Evolutionary conservation across 1,139 yeast species (phyloP), one percentile per base, ranked within the genome.

Genomic region (Wickerhamomyces sp.): DNA sequence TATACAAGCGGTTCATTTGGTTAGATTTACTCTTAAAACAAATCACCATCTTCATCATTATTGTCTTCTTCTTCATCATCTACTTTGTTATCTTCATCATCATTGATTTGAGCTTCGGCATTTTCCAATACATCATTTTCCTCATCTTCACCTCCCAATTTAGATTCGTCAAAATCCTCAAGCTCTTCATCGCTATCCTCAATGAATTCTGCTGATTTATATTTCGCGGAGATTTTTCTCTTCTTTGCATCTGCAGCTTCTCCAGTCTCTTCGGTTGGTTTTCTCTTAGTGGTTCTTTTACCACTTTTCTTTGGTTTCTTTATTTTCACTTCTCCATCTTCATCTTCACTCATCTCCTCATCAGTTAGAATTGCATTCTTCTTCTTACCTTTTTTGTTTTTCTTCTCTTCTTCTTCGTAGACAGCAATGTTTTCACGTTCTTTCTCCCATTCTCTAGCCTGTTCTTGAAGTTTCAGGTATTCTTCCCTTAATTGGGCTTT

Each of bases 371-470:
- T 50, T 6, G 62, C 62, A 41, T 57, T 56, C 44, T 53, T 49
- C 55, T 47, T 56, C 51, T 42, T 53, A 44, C 47, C 52, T 46
- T 48, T 54, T 53, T 49, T 58, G 45, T 51, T 49, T 47, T 46
- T 56, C 37, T 60, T 59, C 39, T 62, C 65, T 13, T 61, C 66
- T 23, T 69, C 71, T n/a, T 63, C 65, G 10, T 30, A 40, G 18
- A 62, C 64, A 14, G 55, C 49, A 30, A 57, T 45, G 15, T 60
- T 69, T 53, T 69, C 79, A 63, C 67, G 69, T 54, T 77, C 78
- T 60, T 80, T 84, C 35, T 85, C 86, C 93, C 94, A 83, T 61
- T 84, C 83, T 56, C 79, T 79, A 7, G 95, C 94, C 61, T 88
- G 93, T 55, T 84, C 89, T 61, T 86, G 95, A 45, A 88, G 71